Conservation (phyloP, 2,329 filamentous ascomycete genomes). For the Penicillium frequentans region DNA sequence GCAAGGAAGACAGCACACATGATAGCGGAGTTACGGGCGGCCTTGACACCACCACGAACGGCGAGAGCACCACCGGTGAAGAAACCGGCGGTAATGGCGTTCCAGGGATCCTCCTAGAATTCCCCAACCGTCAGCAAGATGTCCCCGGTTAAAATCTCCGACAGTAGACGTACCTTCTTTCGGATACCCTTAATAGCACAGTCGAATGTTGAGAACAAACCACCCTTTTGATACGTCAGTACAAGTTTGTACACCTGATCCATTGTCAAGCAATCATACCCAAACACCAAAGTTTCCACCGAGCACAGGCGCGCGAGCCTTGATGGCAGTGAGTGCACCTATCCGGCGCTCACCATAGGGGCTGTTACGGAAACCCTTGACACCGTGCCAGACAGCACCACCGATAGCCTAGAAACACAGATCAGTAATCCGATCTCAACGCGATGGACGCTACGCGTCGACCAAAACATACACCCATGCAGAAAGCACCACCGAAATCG, state of each 20-base stretch:
- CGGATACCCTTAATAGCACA: slow-evolving; percentile 92
- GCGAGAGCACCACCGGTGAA: slow-evolving; percentile 92
- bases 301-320: slow-evolving; percentile 91
- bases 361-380: slow-evolving; percentile 89
- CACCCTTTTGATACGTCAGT: slow-evolving; percentile 52
- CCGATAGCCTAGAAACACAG: slow-evolving; percentile 61
- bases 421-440: slow-evolving; percentile 28
- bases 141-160: slow-evolving; percentile 56
- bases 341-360: slow-evolving; percentile 93
- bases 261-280: slow-evolving; percentile 33
- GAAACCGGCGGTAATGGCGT: slow-evolving; percentile 96
- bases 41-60: slow-evolving; percentile 86
- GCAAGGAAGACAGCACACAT: slow-evolving; percentile 91
- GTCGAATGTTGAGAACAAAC: slow-evolving; percentile 92
- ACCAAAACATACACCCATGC: slow-evolving; percentile 76
- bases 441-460: background rate
- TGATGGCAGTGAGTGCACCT: slow-evolving; percentile 94
- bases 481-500: slow-evolving; percentile 96
- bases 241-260: background rate
- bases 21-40: slow-evolving; percentile 92
- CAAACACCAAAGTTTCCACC: slow-evolving; percentile 98
- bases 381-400: slow-evolving; percentile 90
- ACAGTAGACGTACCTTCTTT: slow-evolving; percentile 60
- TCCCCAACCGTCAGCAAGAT: slow-evolving; percentile 47
- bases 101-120: slow-evolving; percentile 81